Evolutionary conservation across 2,329 filamentous ascomycete genomes (phyloP), one percentile per base, ranked within the genome.

Genomic region (Diatrype stigma): DNA sequence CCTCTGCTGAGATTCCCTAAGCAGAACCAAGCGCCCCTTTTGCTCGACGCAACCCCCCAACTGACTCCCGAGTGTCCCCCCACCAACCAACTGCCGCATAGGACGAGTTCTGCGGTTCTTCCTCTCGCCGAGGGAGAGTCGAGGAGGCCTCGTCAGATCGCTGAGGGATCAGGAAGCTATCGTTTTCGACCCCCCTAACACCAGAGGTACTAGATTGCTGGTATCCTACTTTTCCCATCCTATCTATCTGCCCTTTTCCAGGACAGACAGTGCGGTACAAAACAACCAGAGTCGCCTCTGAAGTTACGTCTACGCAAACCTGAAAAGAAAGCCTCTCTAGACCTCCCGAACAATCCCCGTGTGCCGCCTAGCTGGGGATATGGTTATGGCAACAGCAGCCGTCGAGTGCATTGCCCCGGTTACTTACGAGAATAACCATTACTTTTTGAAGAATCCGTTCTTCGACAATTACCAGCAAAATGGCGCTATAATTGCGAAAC

Each of bases 121-220:
- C 93, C 92, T 96, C 93, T 94, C 79, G 79, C 78, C 75, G 93
- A 92, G 94, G 94, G 93, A 95, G 94, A 94, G 90, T 96, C 91
- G 89, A 90, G 88, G 87, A 93, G 90, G 87, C 90, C 89, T 90
- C 88, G 90, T 87, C 89, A 89, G 84, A 85, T 86, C 82, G 86
- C 80, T 81, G 81, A 89, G 82, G 90, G 87, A 86, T 87, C 90
- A 82, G 89, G 90, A 80, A 88, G 87, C 77, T 96, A 92, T 79
- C 87, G 86, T 76, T 96, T 94, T 81, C 89, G 90, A 84, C 94
- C 94, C 75, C 94, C 94, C 72, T 97, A 97, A 91, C 77, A 86
- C 71, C 60, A 66, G 56, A 61, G 56, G 59, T 53, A 35, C 52
- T 44, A 51, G 55, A 52, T 60, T 62, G 55, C 59, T 58, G 51